A percentile compares a stretch with the other conserved stretches of the same genome.
These are phyloP conservation scores for Discostella stelligera DNA, from an alignment of 352 stramenopile species.

Conservation along the genomic window DNA sequence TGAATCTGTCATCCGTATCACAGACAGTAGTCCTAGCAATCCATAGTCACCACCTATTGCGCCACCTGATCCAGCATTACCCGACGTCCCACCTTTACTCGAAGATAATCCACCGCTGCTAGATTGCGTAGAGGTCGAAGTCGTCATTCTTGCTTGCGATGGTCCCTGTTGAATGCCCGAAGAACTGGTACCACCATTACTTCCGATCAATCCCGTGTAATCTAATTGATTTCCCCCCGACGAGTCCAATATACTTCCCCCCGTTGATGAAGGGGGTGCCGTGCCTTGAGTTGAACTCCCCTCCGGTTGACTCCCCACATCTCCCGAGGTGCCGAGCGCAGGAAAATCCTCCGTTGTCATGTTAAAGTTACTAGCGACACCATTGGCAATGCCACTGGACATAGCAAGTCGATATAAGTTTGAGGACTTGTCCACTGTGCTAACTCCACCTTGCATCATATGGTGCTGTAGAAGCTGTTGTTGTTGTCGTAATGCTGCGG, in stretches of 20 bases:
- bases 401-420: constrained; percentile 78
- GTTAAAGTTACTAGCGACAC: constrained; percentile 61
- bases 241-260: constrained; percentile 35
- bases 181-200: constrained; percentile 14
- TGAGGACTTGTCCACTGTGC: constrained; percentile 26
- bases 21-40: constrained; percentile 84
- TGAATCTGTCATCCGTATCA: constrained; percentile 88
- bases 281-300: constrained; percentile 11
- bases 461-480: constrained; percentile 67
- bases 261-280: constrained; percentile 11
- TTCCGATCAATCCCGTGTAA: constrained; percentile 51
- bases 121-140: constrained; percentile 24
- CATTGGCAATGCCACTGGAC: constrained; percentile 52
- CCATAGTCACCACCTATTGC: constrained; percentile 82
- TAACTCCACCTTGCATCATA: constrained; percentile 53
- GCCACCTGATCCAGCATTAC: constrained; percentile 43
- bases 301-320: constrained; percentile 25
- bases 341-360: constrained; percentile 80
- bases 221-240: constrained; percentile 46
- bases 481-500: constrained; percentile 69
- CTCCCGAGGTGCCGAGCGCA: constrained; percentile 54
- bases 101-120: constrained; percentile 20
- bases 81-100: constrained; percentile 17
- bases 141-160: constrained; percentile 33
- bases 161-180: constrained; percentile 20